Evolutionary conservation across 2,329 filamentous ascomycete genomes (phyloP), one percentile per base, ranked within the genome.

Genomic region (Magnaporthales sp.): DNA sequence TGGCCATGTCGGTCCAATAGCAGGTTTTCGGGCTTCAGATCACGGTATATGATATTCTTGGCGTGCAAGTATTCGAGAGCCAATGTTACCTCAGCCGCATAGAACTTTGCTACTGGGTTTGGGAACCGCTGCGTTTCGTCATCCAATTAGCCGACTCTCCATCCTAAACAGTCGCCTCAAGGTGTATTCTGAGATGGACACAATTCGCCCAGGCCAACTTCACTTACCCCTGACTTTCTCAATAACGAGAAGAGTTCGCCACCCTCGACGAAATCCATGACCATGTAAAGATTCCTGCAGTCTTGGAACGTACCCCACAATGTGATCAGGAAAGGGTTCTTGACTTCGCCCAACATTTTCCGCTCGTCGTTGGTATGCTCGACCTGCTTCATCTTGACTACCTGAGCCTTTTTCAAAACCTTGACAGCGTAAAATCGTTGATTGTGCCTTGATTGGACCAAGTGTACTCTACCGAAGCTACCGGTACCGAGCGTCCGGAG

Each of bases 351-450:
- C 74, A 99, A 81, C 95, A 99, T 99, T 73, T 87, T 88, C 71
- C 95, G 86, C 82, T 99, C 95, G 79, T 99, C 95, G 75, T 99
- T 99, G 71, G 95, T 99, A 80, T 99, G 95, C 80, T 99, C 95
- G 68, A 99, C 93, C 80, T 99, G 95, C 86, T 99, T 99, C 95
- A 99, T 98, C 83, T 97, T 97, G 78, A 99, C 93, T 66, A 99
- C 94, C 80, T 99, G 95, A 63, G 89, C 89, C 85, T 99, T 99
- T 79, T 99, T 99, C 79, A 99, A 81, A 71, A 99, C 95, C 81
- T 99, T 99, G 79, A 99, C 90, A 62, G 95, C 95, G 80, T 99
- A 99, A 83, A 93, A 99, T 69, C 95, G 89, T 80, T 96, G 91
- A 78, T 99, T 99, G 81, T 99, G 95, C 79, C 93, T 95, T 71